Evolutionary conservation across 768 basidiomycete genomes (phyloP), one percentile per base, ranked within the genome.

Genomic region (Filobasidium wieringae): DNA sequence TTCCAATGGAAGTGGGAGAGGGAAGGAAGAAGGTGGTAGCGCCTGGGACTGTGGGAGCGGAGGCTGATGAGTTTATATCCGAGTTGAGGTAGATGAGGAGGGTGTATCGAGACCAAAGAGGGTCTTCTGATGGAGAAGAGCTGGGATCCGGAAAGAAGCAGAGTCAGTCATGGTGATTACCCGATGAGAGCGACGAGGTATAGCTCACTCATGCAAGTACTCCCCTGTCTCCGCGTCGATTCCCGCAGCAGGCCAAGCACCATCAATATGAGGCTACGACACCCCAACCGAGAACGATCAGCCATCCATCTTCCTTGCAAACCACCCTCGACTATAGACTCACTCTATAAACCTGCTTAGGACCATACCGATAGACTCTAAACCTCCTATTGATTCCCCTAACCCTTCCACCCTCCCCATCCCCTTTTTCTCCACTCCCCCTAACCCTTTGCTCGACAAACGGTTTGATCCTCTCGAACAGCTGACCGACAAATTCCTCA

Each of bases 11-110:
- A 0, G 72, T 62, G 2, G 63, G 61, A 0, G 78, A 78, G 1
- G 79, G 80, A 6, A 80, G 66, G 71, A 80, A 81, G 70, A 80
- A 81, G 2, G 80, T 81, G 5, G 80, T 81, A 58, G 76, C 76
- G 12, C 80, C 80, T 9, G 68, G 65, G 19, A 64, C 64, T 24
- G 61, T 57, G 2, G 70, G 70, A 1, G 60, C 49, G 5, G 22
- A 17, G 19, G 37, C 30, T 7, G 54, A 34, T 15, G 49, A n/a
- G 34, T 72, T 69, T 55, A 81, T 79, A 62, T 76, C 75, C 53
- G 78, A 77, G 66, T 78, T 78, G 43, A 79, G 75, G 64, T 79
- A 81, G 53, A 81, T 78, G 54, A 80, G 74, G 51, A 79, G 69
- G 5, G 78, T 80, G 36, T 78, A 75, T 17, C 78, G 75, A 3